phyloP scores from a whole-genome alignment of 352 stramenopile genomes.

The Hyaloperonospora arabidopsidis region DNA sequence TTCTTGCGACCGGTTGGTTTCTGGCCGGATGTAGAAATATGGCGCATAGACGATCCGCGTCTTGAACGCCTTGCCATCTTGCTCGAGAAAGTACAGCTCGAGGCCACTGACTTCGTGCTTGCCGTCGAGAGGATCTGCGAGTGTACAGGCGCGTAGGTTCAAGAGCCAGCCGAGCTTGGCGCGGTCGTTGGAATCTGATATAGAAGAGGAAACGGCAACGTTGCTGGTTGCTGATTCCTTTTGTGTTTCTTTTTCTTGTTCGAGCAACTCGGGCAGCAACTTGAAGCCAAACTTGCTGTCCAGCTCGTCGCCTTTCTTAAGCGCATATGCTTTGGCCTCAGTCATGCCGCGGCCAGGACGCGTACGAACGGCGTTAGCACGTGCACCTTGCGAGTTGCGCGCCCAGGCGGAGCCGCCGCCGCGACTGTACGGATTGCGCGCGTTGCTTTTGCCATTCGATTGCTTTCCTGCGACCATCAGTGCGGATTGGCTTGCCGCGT shows the following conservation, averaged over 20 bases:
- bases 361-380: conserved; percentile 39
- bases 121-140: conserved; percentile 46
- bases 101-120: conserved; percentile 85
- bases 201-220: background rate
- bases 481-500: conserved; percentile 7
- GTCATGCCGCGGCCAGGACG: conserved; percentile 45
- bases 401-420: conserved; percentile 55
- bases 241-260: conserved; percentile 34
- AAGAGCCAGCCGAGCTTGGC: conserved; percentile 62
- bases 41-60: conserved; percentile 91
- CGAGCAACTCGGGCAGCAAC: conserved; percentile 49
- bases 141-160: conserved; percentile 53
- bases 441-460: conserved; percentile 12
- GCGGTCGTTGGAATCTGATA: conserved; percentile 3
- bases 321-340: conserved; percentile 45
- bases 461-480: conserved; percentile 12
- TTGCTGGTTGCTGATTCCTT: conserved; percentile 14
- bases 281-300: conserved; percentile 65
- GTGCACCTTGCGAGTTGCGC: conserved; percentile 62
- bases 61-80: conserved; percentile 93
- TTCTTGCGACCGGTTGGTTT: conserved; percentile 55
- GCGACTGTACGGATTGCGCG: conserved; percentile 36
- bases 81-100: conserved; percentile 93
- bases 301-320: conserved; percentile 58
- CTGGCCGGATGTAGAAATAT: conserved; percentile 93